Base-by-base conservation (phyloP, 2,329 filamentous ascomycete genomes). In the Stachybotrys chartarum region DNA sequence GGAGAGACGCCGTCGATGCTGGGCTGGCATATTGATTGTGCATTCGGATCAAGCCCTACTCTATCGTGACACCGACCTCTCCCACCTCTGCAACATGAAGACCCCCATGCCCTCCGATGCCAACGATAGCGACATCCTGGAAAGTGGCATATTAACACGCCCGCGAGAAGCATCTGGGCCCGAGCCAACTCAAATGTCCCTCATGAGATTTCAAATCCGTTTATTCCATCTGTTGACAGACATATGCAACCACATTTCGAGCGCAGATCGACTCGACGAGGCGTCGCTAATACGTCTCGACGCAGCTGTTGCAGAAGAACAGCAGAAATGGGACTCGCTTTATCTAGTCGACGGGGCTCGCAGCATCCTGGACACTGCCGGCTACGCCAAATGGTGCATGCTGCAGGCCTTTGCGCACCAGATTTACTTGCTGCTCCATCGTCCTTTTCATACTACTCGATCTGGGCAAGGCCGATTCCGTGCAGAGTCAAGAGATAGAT, bases 401-500 rank as follows among this genome's bases (percentile, higher is more conserved):
- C 30, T 62, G 1, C 57, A 62, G 48, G 57, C 55, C 2, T 60
- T 58, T 30, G 60, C 60, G 1, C 59, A 62, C 12, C 60, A 62
- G 45, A 56, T 62, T 1, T 61, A 62, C 31, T 54, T 62, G 11
- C 56, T 62, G 8, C 48, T 62, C 2, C 57, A 62, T 49, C 56
- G 59, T 0, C 59, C 59, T 12, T 61, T 59, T 10, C 52, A 58
- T 5, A 32, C 52, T 16, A 56, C 53, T 4, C 47, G 45, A 24
- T 55, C 55, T 16, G 48, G n/a, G 3, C 52, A 53, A 30, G 14
- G n/a, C 16, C 44, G 32, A 3, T 61, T 55, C 47, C 53, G 42
- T 1, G 47, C 52, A 0, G 46, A 31, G 10, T 60, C 57, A 4
- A 59, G 59, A 47, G 45, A 56, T 3, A 55, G 56, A 39, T 61